A percentile compares a stretch with the other conserved stretches of the same genome.
phyloP scores from a whole-genome alignment of 495 filamentous ascomycete genomes.

The Penicillium desertorum region DNA sequence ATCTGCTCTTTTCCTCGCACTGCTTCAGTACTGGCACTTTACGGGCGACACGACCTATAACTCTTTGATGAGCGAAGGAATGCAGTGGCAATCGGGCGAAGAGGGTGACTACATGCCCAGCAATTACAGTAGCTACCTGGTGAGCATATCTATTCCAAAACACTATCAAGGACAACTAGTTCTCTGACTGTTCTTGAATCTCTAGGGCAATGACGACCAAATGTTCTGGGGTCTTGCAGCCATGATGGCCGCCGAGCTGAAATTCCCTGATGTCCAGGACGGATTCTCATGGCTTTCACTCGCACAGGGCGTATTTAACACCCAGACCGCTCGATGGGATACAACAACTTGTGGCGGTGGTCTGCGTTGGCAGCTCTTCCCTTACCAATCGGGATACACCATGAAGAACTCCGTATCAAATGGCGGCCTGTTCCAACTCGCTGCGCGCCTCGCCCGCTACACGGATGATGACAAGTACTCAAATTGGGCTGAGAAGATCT shows the following conservation, averaged over 20 bases:
- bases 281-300: slow-evolving; percentile 69
- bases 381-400: slow-evolving; percentile 49
- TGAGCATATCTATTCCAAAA: slow-evolving; percentile 10
- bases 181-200: slow-evolving; percentile 4
- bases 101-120: slow-evolving; percentile 47
- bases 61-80: slow-evolving; percentile 43
- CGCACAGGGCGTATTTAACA: slow-evolving; percentile 76
- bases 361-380: slow-evolving; percentile 56
- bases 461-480: slow-evolving; percentile 63
- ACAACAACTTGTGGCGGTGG: slow-evolving; percentile 50
- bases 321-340: slow-evolving; percentile 57
- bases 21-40: slow-evolving; percentile 56
- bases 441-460: slow-evolving; percentile 65
- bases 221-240: slow-evolving; percentile 58
- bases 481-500: slow-evolving; percentile 66
- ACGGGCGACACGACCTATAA: slow-evolving; percentile 55
- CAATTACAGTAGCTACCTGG: slow-evolving; percentile 41
- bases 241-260: slow-evolving; percentile 54
- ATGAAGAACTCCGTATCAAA: slow-evolving; percentile 73
- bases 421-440: slow-evolving; percentile 68
- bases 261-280: slow-evolving; percentile 45
- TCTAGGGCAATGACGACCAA: slow-evolving; percentile 56
- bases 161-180: neutral
- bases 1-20: slow-evolving; percentile 54
- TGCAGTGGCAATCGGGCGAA: slow-evolving; percentile 48